These are phyloP conservation scores for Penicillium sp. DNA, from an alignment of 2,329 filamentous ascomycete species.

Conservation along the genomic window DNA sequence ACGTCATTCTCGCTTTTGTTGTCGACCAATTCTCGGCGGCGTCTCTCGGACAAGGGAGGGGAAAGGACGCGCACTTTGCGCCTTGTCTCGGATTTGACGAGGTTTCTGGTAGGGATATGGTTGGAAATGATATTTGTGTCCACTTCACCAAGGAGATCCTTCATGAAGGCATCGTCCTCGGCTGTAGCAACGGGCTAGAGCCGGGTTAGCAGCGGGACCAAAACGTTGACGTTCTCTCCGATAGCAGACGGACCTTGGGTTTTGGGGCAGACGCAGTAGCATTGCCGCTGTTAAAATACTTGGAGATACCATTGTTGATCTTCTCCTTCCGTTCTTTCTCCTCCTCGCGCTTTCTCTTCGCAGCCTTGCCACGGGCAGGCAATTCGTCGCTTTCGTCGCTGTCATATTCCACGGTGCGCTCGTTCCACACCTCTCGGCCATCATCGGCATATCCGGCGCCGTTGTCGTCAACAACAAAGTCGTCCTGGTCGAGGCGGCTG, in stretches of 20 bases:
- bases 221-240: slow-evolving; percentile 34
- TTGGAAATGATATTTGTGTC: slow-evolving; percentile 70
- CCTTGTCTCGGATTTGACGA: slow-evolving; percentile 72
- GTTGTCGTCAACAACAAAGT: slow-evolving; percentile 98
- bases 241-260: slow-evolving; percentile 65
- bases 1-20: slow-evolving; percentile 44
- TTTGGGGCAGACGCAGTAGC: slow-evolving; percentile 65
- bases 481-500: slow-evolving; percentile 84
- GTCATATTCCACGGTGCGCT: slow-evolving; percentile 57
- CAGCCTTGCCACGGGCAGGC: slow-evolving; percentile 60
- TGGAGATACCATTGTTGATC: slow-evolving; percentile 87
- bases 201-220: background rate
- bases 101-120: slow-evolving; percentile 58
- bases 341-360: slow-evolving; percentile 85
- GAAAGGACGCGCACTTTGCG: slow-evolving; percentile 80
- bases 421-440: slow-evolving; percentile 89
- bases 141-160: slow-evolving; percentile 81
- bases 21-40: slow-evolving; percentile 57
- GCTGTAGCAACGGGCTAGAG: slow-evolving; percentile 70
- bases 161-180: slow-evolving; percentile 86
- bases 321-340: slow-evolving; percentile 83
- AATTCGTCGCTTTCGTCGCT: slow-evolving; percentile 72
- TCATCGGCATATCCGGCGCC: slow-evolving; percentile 96
- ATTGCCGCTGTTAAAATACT: slow-evolving; percentile 81
- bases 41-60: slow-evolving; percentile 62